These are phyloP conservation scores for Herpotrichia juniperi DNA, from an alignment of 2,329 filamentous ascomycete genomes.

Conservation along the genomic window DNA sequence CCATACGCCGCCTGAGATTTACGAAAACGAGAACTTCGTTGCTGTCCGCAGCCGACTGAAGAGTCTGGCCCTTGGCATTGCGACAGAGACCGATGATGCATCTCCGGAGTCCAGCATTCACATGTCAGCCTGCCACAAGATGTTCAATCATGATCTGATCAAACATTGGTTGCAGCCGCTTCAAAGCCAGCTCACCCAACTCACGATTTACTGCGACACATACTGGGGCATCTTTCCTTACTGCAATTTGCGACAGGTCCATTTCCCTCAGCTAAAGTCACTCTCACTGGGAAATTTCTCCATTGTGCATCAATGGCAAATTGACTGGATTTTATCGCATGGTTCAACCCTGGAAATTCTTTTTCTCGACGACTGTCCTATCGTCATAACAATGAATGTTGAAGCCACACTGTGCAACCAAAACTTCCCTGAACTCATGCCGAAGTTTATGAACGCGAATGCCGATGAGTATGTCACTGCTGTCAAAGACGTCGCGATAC, in stretches of 20 bases:
- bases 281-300: slow-evolving; percentile 50
- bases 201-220: slow-evolving; percentile 46
- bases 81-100: slow-evolving; percentile 20
- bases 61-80: slow-evolving; percentile 22
- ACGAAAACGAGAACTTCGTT: slow-evolving; percentile 19
- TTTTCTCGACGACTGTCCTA: slow-evolving; percentile 53
- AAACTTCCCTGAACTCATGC: slow-evolving; percentile 6
- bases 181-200: slow-evolving; percentile 31
- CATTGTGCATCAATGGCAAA: slow-evolving; percentile 54
- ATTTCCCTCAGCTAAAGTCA: slow-evolving; percentile 48
- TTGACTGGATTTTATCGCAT: slow-evolving; percentile 54
- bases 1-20: slow-evolving; percentile 6
- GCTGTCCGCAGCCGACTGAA: slow-evolving; percentile 18
- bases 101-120: slow-evolving; percentile 19
- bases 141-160: slow-evolving; percentile 24
- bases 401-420: neutral
- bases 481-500: slow-evolving; percentile 11
- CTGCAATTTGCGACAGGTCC: slow-evolving; percentile 41
- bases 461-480: neutral
- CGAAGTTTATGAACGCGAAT: neutral
- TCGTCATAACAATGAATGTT: slow-evolving; percentile 24
- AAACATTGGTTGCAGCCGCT: slow-evolving; percentile 27
- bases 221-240: slow-evolving; percentile 52
- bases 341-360: slow-evolving; percentile 48
- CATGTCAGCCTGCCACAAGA: slow-evolving; percentile 10